Conservation (phyloP, 345 rosid genomes). For the Noccaea bulbosa region DNA sequence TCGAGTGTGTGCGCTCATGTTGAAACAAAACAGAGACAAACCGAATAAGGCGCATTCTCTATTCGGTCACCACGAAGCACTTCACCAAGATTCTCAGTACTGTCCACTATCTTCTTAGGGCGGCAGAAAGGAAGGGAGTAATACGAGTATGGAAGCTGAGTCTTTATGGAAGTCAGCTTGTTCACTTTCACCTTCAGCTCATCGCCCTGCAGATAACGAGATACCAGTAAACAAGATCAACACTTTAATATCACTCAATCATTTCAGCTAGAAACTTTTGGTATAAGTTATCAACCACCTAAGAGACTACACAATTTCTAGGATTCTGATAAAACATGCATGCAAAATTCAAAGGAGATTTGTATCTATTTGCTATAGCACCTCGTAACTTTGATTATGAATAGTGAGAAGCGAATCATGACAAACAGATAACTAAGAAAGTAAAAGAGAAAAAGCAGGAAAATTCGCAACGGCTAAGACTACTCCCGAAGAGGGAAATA, state of each 20-base stretch:
- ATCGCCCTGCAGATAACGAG: slow-evolving; percentile 58
- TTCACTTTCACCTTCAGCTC: slow-evolving; percentile 82
- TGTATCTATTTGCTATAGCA: neutral
- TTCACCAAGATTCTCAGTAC: slow-evolving; percentile 97
- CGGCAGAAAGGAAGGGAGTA: slow-evolving; percentile 75
- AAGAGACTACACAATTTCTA: neutral
- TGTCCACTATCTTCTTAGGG: slow-evolving; percentile 80
- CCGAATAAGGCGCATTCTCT: slow-evolving; percentile 86
- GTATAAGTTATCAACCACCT: neutral
- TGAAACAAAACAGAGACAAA: slow-evolving; percentile 38
- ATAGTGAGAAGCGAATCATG: slow-evolving; percentile 2
- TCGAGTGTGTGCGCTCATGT: neutral
- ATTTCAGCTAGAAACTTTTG: neutral
- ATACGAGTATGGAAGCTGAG: slow-evolving; percentile 90
- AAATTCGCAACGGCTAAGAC: neutral
- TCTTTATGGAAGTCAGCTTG: slow-evolving; percentile 87
- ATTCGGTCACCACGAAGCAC: slow-evolving; percentile 98
- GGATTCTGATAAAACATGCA: neutral
- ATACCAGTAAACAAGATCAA: neutral
- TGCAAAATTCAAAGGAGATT: slow-evolving; percentile 2
- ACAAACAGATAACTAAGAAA: neutral
- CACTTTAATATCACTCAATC: neutral
- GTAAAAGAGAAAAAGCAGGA: too few relatives aligned
- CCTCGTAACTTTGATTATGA: neutral
- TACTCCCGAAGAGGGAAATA: neutral